These are phyloP conservation scores for Colletotrichum sp. DNA, from an alignment of 2,329 filamentous ascomycete genomes.

Conservation along the genomic window DNA sequence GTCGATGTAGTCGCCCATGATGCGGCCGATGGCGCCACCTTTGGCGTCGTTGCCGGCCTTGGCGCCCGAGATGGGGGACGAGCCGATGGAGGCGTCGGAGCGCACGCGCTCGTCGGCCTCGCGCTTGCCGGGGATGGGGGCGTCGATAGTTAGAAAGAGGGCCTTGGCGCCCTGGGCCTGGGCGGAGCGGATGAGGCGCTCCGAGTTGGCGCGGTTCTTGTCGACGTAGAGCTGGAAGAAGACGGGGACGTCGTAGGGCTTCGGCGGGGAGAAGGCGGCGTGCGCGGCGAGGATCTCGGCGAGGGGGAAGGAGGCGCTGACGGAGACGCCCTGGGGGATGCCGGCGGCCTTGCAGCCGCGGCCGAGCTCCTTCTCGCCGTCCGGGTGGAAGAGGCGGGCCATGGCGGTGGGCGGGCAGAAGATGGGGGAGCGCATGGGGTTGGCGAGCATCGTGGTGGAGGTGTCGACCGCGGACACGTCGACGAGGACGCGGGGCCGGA, in stretches of 20 bases:
- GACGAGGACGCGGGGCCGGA: constrained; percentile 63
- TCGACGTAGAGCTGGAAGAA: constrained; percentile 71
- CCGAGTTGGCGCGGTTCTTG: constrained; percentile 56
- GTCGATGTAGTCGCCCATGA: constrained; percentile 64
- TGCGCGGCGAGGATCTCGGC: constrained; percentile 47
- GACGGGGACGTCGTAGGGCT: constrained; percentile 34
- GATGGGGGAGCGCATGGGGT: constrained; percentile 57
- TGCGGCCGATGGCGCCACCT: constrained; percentile 59
- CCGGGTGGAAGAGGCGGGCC: constrained; percentile 66
- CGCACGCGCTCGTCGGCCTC: constrained; percentile 51
- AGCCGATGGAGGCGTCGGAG: constrained; percentile 50
- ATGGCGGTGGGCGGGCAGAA: constrained; percentile 71
- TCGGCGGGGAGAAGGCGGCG: not conserved
- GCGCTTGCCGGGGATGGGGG: constrained; percentile 61
- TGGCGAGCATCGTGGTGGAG: constrained; percentile 59
- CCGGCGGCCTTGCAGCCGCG: constrained; percentile 36
- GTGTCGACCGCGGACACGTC: constrained; percentile 60
- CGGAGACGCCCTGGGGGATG: constrained; percentile 66
- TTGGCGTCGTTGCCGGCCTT: constrained; percentile 55
- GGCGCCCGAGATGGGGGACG: constrained; percentile 53
- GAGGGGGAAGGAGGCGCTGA: constrained; percentile 64
- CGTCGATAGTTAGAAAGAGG: constrained; percentile 65
- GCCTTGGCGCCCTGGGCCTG: constrained; percentile 52
- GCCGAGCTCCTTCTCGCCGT: constrained; percentile 55
- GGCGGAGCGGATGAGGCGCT: constrained; percentile 51